Evolutionary conservation across 139 green algal genomes (phyloP).

Genomic region (Haematococcus sp.): DNA sequence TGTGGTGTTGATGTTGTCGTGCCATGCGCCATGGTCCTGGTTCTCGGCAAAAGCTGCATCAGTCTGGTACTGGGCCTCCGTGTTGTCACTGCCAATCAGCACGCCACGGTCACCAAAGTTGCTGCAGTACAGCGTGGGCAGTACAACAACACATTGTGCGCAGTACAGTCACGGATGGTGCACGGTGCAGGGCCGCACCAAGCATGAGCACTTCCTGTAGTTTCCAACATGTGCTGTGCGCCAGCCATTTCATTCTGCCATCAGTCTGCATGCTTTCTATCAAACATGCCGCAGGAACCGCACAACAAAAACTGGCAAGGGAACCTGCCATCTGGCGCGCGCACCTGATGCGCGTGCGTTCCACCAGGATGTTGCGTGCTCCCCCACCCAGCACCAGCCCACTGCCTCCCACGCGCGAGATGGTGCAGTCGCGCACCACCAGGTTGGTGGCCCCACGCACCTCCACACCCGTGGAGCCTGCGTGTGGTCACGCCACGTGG

Average conservation of each 20-base stretch:
- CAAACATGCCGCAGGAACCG: too few species aligned
- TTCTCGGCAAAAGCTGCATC: conserved; percentile 20
- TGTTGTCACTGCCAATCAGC: conserved; percentile 23
- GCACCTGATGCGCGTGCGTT: conserved; percentile 20
- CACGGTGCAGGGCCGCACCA: too few species aligned
- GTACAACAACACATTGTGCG: background rate
- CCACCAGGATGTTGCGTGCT: conserved; percentile 21
- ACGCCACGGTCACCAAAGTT: conserved; percentile 27
- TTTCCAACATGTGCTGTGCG: too few species aligned
- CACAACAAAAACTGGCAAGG: too few species aligned
- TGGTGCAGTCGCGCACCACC: background rate
- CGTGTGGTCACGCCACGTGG: background rate
- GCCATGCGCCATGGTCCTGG: background rate
- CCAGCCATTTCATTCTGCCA: too few species aligned
- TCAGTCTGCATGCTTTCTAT: too few species aligned
- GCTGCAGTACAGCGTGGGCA: background rate
- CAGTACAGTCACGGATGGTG: too few species aligned
- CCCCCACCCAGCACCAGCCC: conserved; percentile 21
- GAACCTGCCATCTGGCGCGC: background rate
- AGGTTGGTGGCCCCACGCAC: conserved; percentile 18
- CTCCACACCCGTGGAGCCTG: conserved; percentile 9
- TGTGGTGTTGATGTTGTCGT: conserved; percentile 22
- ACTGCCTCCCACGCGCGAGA: background rate
- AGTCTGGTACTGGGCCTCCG: conserved; percentile 13
- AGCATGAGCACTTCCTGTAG: too few species aligned